phyloP scores from a whole-genome alignment of 2,329 filamentous ascomycete species.

The Aspergillus pseudoterreus region DNA sequence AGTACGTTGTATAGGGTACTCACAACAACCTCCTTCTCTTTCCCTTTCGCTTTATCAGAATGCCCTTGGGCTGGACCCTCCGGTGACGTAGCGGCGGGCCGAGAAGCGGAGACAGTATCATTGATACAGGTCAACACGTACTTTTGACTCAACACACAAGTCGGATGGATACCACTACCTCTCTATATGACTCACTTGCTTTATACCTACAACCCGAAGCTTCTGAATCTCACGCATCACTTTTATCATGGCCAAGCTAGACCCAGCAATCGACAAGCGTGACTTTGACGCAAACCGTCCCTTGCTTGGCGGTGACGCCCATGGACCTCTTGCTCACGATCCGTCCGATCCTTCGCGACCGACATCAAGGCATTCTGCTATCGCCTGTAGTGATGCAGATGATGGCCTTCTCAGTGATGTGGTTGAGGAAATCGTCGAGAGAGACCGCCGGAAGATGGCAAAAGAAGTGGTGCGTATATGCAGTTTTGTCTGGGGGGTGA shows the following conservation, averaged over 20 bases:
- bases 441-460: constrained; percentile 54
- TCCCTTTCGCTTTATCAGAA: background rate
- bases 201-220: no score
- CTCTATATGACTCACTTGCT: no score
- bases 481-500: constrained; percentile 58
- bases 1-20: no score
- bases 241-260: constrained; percentile 20
- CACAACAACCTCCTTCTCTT: background rate
- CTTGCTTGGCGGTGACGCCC: constrained; percentile 19
- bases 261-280: constrained; percentile 39
- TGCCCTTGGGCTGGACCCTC: background rate
- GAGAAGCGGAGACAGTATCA: constrained; percentile 15
- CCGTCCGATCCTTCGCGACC: constrained; percentile 26
- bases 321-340: constrained; percentile 11
- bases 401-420: constrained; percentile 57
- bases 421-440: constrained; percentile 57
- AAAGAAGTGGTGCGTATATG: constrained; percentile 51
- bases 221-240: no score
- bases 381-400: constrained; percentile 17
- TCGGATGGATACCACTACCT: no score
- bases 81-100: constrained; percentile 21
- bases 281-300: constrained; percentile 45
- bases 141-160: background rate
- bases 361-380: constrained; percentile 17
- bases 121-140: constrained; percentile 12